Percentiles rank a stretch among this genome's conserved stretches.
Evolutionary conservation across 345 rosid species (phyloP).

Genomic region (Atalantia buxifolia): DNA sequence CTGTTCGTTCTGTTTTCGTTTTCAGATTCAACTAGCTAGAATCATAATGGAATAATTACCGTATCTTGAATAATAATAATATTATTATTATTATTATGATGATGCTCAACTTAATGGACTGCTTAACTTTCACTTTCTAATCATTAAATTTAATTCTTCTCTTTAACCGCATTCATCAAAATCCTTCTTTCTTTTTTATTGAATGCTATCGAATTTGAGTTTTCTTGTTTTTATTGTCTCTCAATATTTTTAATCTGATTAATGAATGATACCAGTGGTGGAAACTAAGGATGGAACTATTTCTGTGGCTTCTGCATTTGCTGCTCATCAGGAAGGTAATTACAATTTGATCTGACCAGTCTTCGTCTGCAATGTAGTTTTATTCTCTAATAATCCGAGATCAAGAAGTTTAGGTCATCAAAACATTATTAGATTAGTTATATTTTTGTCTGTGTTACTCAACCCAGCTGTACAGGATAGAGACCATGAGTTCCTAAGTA

Average conservation of each 20-base stretch:
- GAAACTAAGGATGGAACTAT: constrained; percentile 83
- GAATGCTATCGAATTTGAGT: background rate
- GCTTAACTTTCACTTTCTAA: background rate
- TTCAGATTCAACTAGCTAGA: background rate
- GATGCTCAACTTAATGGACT: no score
- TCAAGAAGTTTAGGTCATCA: background rate
- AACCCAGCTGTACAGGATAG: constrained; percentile 83
- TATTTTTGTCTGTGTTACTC: constrained; percentile 10
- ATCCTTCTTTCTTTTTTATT: background rate
- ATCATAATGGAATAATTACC: background rate
- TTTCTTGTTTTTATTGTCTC: no score
- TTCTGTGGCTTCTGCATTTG: constrained; percentile 86
- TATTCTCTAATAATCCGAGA: background rate
- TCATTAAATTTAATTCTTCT: no score
- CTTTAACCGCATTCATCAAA: background rate
- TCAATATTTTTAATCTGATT: background rate
- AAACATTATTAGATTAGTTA: background rate
- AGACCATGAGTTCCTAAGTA: constrained; percentile 75
- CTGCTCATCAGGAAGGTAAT: constrained; percentile 89
- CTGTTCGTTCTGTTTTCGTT: background rate
- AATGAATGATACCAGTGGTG: constrained; percentile 39
- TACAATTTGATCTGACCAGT: background rate
- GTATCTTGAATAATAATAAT: no score
- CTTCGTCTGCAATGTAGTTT: background rate
- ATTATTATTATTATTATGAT: background rate